Base-by-base conservation (phyloP, 2,329 filamentous ascomycete genomes). In the Fusarium mundagurra region DNA sequence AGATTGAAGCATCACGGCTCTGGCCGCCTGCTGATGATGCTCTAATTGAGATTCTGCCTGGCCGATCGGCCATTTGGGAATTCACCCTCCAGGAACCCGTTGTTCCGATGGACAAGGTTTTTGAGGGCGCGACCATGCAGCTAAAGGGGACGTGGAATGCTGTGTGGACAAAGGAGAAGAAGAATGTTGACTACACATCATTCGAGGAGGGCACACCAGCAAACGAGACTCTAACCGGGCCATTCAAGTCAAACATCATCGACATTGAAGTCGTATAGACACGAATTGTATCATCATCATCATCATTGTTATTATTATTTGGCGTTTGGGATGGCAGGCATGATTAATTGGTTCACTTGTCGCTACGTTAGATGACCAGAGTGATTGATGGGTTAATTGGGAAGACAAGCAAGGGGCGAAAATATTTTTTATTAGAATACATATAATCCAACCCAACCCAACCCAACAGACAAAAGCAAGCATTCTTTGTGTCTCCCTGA, bases 11-110 rank as follows among this genome's bases (percentile, higher is more conserved):
- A 50, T 80, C 82, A 39, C 80, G 85, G 18, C 72, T 82, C 48
- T 84, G 84, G 84, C 85, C 85, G 8, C 84, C 85, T 1, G 75
- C 70, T 9, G 76, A 74, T 18, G 83, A 85, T 6, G 79, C 79
- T 7, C 78, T 85, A 36, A 72, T 86, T 68, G 83, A 82, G 38
- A 80, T 87, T 43, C 80, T 74, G 33, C 78, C 84, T 12, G 84
- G 84, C 3, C 78, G 80, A 69, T 83, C 78, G 34, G 73, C 72
- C 24, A 77, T 79, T 66, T 79, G 80, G 34, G 81, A 83, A 53
- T 65, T 85, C 16, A 76, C 82, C 27, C 76, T 87, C n/a, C 80
- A 78, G 39, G 82, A 81, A 29, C 79, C 80, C 7, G 71, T 83
- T 6, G 79, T 85, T 20, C 80, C 83, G 5, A 64, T 81, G 36